Conservation (phyloP, 441 rosid genomes). For the Iberis amara region DNA sequence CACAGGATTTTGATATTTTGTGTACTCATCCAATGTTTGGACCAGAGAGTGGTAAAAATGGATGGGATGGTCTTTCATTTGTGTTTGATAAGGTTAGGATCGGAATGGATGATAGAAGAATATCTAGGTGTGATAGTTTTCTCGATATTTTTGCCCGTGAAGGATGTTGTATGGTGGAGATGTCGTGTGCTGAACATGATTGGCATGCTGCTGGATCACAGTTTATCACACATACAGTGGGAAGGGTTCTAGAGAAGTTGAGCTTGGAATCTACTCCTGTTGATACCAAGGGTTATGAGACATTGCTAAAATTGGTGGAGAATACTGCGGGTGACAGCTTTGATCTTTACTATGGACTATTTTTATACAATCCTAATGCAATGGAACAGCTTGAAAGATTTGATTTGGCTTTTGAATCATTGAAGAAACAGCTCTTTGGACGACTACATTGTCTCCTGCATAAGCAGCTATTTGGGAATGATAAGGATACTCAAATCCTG, state of each 20-base stretch:
- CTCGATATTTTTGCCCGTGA: constrained; percentile 53
- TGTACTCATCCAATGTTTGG: constrained; percentile 82
- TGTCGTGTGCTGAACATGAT: constrained; percentile 68
- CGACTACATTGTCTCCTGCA: constrained; percentile 41
- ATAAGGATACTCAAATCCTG: constrained; percentile 16
- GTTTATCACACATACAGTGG: constrained; percentile 64
- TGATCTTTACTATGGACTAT: constrained; percentile 59
- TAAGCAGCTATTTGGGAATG: constrained; percentile 32
- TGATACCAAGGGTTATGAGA: constrained; percentile 56
- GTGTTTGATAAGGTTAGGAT: constrained; percentile 59
- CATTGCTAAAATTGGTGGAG: constrained; percentile 54
- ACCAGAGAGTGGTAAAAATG: constrained; percentile 64
- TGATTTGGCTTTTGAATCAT: constrained; percentile 48
- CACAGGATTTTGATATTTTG: constrained; percentile 49
- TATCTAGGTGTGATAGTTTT: constrained; percentile 41
- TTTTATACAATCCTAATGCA: constrained; percentile 56
- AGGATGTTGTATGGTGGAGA: constrained; percentile 63
- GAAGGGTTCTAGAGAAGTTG: constrained; percentile 55
- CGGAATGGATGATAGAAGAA: constrained; percentile 35
- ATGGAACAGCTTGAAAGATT: constrained; percentile 69
- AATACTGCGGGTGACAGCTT: constrained; percentile 62
- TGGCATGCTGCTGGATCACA: constrained; percentile 65
- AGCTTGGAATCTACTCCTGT: constrained; percentile 46
- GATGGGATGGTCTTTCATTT: constrained; percentile 52
- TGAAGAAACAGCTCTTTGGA: constrained; percentile 60